phyloP scores from a whole-genome alignment of 148 eudicot genomes.

The Nepenthes gracilis region DNA sequence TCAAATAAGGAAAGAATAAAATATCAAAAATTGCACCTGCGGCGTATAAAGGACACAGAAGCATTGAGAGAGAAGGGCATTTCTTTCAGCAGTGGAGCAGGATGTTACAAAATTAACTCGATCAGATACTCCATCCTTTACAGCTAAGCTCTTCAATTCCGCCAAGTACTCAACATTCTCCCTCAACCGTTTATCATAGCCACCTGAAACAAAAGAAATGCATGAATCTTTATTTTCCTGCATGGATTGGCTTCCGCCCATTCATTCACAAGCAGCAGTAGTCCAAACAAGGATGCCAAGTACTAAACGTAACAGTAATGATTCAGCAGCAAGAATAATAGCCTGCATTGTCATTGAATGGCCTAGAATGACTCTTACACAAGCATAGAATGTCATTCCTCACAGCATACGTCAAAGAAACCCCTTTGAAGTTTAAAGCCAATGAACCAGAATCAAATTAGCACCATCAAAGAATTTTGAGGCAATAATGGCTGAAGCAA shows the following conservation, averaged over 20 bases:
- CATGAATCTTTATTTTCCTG: not conserved
- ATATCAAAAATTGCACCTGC: conserved; percentile 29
- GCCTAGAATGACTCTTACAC: too few relatives aligned
- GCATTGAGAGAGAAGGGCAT: conserved; percentile 64
- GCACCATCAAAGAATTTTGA: too few relatives aligned
- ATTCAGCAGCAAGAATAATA: too few relatives aligned
- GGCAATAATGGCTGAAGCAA: too few relatives aligned
- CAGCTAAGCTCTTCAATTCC: conserved; percentile 60
- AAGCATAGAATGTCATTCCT: too few relatives aligned
- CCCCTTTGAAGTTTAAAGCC: too few relatives aligned
- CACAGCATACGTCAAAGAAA: too few relatives aligned
- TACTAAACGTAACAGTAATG: too few relatives aligned
- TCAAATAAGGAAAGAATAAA: not conserved
- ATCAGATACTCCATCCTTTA: conserved; percentile 58
- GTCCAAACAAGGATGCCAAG: too few relatives aligned
- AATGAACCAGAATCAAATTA: too few relatives aligned
- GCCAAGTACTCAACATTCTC: conserved; percentile 91
- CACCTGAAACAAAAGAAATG: conserved; percentile 40
- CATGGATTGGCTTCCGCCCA: not conserved
- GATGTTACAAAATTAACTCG: conserved; percentile 64
- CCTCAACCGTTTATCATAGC: conserved; percentile 71
- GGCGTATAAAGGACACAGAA: conserved; percentile 90
- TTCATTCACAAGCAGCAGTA: too few relatives aligned
- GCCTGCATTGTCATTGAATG: too few relatives aligned
- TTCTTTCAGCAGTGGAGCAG: conserved; percentile 78